Base-by-base conservation (phyloP, 2,329 filamentous ascomycete genomes). In the Didymella keratinophila region DNA sequence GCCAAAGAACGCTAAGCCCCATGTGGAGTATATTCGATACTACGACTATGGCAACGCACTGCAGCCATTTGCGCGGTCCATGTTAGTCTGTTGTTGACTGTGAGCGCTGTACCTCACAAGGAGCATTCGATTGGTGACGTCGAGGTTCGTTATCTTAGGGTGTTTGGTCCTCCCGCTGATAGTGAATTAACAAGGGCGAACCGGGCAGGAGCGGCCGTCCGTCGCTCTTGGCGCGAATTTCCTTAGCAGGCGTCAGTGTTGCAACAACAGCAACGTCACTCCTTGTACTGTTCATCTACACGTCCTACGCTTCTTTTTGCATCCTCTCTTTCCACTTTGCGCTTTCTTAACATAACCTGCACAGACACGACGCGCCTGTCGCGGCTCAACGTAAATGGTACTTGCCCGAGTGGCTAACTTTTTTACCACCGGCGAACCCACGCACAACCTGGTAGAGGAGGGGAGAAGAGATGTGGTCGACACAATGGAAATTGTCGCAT, bases 381-480 rank as follows among this genome's bases (percentile, higher is more conserved):
- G 51, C 56, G 64, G 64, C 65, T 60, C 48, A 52, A 64, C 68
- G 68, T 78, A 75, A 73, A 83, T 82, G 80, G 79, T 82, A 72
- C 73, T 82, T 76, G 80, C 76, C 79, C 78, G 78, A 59, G 75
- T 80, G 78, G 79, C 79, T 74, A 78, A 79, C 71, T 78, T 80
- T 74, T 74, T 82, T 66, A 77, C 75, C 65, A 73, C 74, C 63
- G 66, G 68, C 64, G 72, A 69, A 52, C 47, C 69, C 36, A 64
- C 61, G 32, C 61, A 72, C 64, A 73, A 69, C 59, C 69, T 76
- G 57, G 71, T 75, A 61, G 74, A 80, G 58, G 67, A 79, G 79
- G 76, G 72, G 63, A 62, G 64, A 62, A 61, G 65, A 50, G 54
- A 67, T 63, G 58, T 58, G 56, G 54, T 64, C 39, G 47, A 56